Percentiles rank a stretch among this genome's conserved stretches.
Conservation (phyloP, 306 rosid genomes). For the Castanospermum australe region DNA sequence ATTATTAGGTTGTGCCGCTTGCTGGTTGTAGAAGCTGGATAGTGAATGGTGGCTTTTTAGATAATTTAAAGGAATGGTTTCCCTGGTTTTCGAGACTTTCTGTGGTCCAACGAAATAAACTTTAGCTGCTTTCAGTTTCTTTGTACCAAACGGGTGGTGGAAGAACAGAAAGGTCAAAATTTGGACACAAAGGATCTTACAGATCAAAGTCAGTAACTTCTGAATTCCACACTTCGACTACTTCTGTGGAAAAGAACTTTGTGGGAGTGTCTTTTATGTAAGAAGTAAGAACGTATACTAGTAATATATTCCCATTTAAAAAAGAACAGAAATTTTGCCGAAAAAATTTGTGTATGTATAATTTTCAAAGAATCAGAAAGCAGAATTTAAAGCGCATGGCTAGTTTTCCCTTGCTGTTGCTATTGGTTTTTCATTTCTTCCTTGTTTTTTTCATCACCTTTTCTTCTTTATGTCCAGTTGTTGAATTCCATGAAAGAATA, state of each 20-base stretch:
- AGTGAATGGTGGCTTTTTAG: constrained; percentile 35
- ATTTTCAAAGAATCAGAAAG: background rate
- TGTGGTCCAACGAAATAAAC: constrained; percentile 5
- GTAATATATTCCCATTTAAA: background rate
- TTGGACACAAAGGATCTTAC: background rate
- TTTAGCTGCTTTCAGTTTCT: constrained; percentile 12
- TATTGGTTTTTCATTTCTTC: background rate
- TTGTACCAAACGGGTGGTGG: constrained; percentile 53
- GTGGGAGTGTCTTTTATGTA: background rate
- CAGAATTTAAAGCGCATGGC: background rate
- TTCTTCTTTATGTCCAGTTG: background rate
- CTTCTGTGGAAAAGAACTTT: background rate
- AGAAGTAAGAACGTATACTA: background rate
- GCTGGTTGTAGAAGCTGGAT: constrained; percentile 24
- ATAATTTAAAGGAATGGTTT: constrained; percentile 28
- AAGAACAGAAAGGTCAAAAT: background rate
- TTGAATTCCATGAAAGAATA: background rate
- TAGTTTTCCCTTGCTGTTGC: background rate
- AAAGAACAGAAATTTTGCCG: background rate
- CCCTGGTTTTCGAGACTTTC: constrained; percentile 3
- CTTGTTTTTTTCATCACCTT: background rate
- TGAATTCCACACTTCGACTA: background rate
- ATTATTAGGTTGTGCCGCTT: constrained; percentile 27
- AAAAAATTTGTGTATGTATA: background rate
- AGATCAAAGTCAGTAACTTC: background rate